These are phyloP conservation scores for Leccinum variicolor DNA, from an alignment of 768 basidiomycete genomes.

Conservation along the genomic window DNA sequence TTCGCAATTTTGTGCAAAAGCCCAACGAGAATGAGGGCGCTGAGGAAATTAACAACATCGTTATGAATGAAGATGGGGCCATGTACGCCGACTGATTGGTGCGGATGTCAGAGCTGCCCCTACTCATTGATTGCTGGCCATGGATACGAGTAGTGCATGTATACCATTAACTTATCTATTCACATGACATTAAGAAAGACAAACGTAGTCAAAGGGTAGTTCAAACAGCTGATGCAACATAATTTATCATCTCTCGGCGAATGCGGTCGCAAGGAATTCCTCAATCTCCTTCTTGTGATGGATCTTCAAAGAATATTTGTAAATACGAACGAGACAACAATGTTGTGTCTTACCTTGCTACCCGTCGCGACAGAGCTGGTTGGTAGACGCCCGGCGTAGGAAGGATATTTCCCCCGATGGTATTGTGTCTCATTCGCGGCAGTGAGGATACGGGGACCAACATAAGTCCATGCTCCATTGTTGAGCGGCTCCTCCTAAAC, in stretches of 20 bases:
- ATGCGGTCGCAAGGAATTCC: conserved; percentile 62
- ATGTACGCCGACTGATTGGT: conserved; percentile 41
- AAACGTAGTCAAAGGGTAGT: neutral
- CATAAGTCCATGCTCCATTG: conserved; percentile 96
- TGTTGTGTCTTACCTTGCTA: conserved; percentile 61
- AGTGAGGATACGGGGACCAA: conserved; percentile 90
- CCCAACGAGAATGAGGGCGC: conserved; percentile 22
- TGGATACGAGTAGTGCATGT: neutral
- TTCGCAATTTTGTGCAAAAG: conserved; percentile 48
- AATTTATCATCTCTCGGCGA: conserved; percentile 31
- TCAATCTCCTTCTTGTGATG: conserved; percentile 93
- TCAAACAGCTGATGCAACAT: neutral
- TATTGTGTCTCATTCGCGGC: conserved; percentile 88
- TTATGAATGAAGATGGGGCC: conserved; percentile 60
- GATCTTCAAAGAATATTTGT: conserved; percentile 34
- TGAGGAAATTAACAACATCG: conserved; percentile 33
- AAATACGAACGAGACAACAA: neutral
- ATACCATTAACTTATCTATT: conserved; percentile 9
- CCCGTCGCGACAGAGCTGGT: conserved; percentile 91
- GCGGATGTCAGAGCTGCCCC: neutral
- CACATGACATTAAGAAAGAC: neutral
- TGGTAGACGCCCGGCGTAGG: conserved; percentile 90
- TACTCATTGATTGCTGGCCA: neutral
- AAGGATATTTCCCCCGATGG: conserved; percentile 88
- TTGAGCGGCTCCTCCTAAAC: conserved; percentile 89